Evolutionary conservation across 2,329 filamentous ascomycete genomes (phyloP), one percentile per base, ranked within the genome.

Genomic region (Cytospora mali): DNA sequence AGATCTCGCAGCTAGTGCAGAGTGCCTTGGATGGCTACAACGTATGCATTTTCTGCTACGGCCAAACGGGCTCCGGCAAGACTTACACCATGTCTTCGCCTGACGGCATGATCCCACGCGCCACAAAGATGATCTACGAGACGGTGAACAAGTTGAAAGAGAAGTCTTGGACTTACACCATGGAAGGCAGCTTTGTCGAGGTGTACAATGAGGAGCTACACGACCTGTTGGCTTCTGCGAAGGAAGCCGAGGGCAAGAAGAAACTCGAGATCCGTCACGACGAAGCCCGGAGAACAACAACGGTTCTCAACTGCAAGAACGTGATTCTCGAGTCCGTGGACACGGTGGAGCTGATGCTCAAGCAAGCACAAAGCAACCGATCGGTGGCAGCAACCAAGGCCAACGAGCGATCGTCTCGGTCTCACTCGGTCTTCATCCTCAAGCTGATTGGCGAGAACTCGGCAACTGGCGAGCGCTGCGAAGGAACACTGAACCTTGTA

Each of bases 131-230:
- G 80, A 97, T 99, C 67, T 97, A 97, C 75, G 86, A 91, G 60
- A 95, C 92, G 49, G 91, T 96, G 58, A 89, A 88, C 65, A 84
- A 88, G 56, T 81, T 99, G 21, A 88, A 90, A 74, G 91, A 93
- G 68, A 96, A 97, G 74, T 95, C 93, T 27, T 99, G 95, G 95
- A 85, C 84, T 48, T 99, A 99, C 76, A 90, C 84, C 0, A 96
- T 99, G 87, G 91, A 96, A 73, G 95, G 95, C 7, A 93, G 89
- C 61, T 99, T 99, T 71, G 88, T 98, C 16, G 95, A 99, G 73
- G 95, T 99, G 6, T 99, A 99, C 84, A 98, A 99, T 67, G 95
- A 99, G 74, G 95, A 96, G 66, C 83, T 99, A 66, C 93, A 97
- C 73, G 95, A 99, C 74, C 78, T 99, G 16, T 84, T 99, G 14